Evolutionary conservation across 306 rosid genomes (phyloP).

Genomic region (Vicia faba): DNA sequence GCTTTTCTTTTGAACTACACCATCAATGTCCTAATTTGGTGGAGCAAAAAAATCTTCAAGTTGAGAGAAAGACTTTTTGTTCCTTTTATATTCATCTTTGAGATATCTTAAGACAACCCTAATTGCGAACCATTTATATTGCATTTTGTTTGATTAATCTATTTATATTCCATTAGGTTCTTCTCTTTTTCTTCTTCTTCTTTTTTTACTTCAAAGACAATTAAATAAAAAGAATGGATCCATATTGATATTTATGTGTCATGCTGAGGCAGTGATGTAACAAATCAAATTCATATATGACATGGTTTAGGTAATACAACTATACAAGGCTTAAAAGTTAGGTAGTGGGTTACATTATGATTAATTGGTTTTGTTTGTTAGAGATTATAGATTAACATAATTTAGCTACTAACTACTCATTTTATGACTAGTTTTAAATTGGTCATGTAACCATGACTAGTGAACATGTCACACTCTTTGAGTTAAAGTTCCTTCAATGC

Average conservation of each 20-base stretch:
- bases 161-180: no score
- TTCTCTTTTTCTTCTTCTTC: no score
- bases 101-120: not conserved
- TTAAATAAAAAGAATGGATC: not conserved
- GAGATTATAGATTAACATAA: not conserved
- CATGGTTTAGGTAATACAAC: slow-evolving; percentile 39
- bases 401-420: slow-evolving; percentile 39
- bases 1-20: slow-evolving; percentile 41
- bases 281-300: slow-evolving; percentile 29
- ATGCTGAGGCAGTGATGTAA: slow-evolving; percentile 36
- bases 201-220: no score
- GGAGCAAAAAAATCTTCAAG: slow-evolving; percentile 28
- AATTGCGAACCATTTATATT: not conserved
- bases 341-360: slow-evolving; percentile 20
- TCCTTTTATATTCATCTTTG: slow-evolving; percentile 3
- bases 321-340: slow-evolving; percentile 4
- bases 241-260: slow-evolving; percentile 19
- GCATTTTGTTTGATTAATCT: not conserved
- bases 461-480: slow-evolving; percentile 14
- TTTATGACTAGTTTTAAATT: slow-evolving; percentile 7
- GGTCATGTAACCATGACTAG: slow-evolving; percentile 10
- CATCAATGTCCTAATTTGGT: slow-evolving; percentile 26
- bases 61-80: slow-evolving; percentile 15
- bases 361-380: slow-evolving; percentile 5
- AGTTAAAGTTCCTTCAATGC: not conserved